phyloP scores from a whole-genome alignment of 2,329 filamentous ascomycete species.

The Myrmaecium sp. region DNA sequence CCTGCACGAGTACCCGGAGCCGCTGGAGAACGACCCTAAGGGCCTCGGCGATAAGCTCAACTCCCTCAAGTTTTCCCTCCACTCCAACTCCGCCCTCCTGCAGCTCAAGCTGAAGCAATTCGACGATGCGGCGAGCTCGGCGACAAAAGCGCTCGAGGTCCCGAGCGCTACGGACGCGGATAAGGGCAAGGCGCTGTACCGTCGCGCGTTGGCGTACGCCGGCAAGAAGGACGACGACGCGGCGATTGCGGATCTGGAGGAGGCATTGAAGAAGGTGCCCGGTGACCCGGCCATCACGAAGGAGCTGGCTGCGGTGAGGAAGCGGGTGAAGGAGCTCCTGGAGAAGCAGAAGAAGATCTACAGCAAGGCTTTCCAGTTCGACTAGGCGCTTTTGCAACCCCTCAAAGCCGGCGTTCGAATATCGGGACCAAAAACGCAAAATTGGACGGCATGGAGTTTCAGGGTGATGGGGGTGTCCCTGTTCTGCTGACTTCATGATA shows the following conservation, averaged over 20 bases:
- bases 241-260: constrained; percentile 34
- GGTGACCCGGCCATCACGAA: constrained; percentile 56
- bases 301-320: constrained; percentile 66
- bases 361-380: too few relatives aligned
- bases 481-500: too few relatives aligned
- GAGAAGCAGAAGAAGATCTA: constrained; percentile 87
- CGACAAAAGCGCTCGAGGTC: constrained; percentile 55
- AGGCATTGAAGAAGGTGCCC: constrained; percentile 34
- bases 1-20: constrained; percentile 65
- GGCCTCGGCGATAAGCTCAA: constrained; percentile 51
- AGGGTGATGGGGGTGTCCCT: too few relatives aligned
- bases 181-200: constrained; percentile 76
- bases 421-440: too few relatives aligned
- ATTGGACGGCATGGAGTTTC: too few relatives aligned
- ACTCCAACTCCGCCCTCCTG: constrained; percentile 77
- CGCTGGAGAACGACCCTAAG: constrained; percentile 49
- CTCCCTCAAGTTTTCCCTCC: constrained; percentile 64
- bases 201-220: constrained; percentile 59
- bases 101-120: constrained; percentile 64
- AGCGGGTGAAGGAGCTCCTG: constrained; percentile 50
- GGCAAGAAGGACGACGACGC: constrained; percentile 71
- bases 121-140: constrained; percentile 52
- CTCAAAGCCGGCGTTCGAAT: too few relatives aligned
- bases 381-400: too few relatives aligned
- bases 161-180: constrained; percentile 51